A percentile compares a stretch with the other conserved stretches of the same genome.
Evolutionary conservation across 345 rosid genomes (phyloP).

Genomic region (Ailanthus altissimus): DNA sequence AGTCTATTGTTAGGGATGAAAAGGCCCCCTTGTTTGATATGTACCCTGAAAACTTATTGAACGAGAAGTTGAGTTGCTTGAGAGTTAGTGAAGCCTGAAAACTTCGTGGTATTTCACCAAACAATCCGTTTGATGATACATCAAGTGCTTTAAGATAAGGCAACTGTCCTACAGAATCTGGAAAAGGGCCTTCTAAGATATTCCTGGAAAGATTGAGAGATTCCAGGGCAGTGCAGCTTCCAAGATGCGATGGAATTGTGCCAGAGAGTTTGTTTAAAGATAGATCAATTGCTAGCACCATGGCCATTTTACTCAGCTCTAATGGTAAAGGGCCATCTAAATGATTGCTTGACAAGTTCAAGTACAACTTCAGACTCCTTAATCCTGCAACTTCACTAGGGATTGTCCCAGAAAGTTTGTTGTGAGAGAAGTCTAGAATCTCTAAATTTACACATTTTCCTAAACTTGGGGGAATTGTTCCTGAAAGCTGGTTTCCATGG

Average conservation of each 20-base stretch:
- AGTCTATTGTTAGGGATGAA: constrained; percentile 52
- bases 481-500: constrained; percentile 63
- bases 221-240: constrained; percentile 89
- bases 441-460: constrained; percentile 75
- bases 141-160: constrained; percentile 71
- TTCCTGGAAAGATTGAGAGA: constrained; percentile 73
- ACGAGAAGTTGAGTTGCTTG: constrained; percentile 66
- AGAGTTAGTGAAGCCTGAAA: constrained; percentile 65
- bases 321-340: constrained; percentile 65
- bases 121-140: constrained; percentile 64
- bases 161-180: constrained; percentile 65
- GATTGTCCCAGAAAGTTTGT: constrained; percentile 62
- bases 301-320: constrained; percentile 94
- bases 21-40: constrained; percentile 65
- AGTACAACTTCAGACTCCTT: constrained; percentile 76
- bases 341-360: constrained; percentile 79
- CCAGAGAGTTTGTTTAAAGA: constrained; percentile 76
- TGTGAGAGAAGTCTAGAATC: constrained; percentile 81
- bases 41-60: constrained; percentile 68
- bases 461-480: constrained; percentile 67
- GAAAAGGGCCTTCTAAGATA: constrained; percentile 56
- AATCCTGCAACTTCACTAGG: constrained; percentile 68
- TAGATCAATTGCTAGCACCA: constrained; percentile 86
- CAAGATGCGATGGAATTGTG: constrained; percentile 69
- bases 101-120: constrained; percentile 61